These are phyloP conservation scores for Casuarina cunninghamiana DNA, from an alignment of 306 rosid species.

Conservation along the genomic window DNA sequence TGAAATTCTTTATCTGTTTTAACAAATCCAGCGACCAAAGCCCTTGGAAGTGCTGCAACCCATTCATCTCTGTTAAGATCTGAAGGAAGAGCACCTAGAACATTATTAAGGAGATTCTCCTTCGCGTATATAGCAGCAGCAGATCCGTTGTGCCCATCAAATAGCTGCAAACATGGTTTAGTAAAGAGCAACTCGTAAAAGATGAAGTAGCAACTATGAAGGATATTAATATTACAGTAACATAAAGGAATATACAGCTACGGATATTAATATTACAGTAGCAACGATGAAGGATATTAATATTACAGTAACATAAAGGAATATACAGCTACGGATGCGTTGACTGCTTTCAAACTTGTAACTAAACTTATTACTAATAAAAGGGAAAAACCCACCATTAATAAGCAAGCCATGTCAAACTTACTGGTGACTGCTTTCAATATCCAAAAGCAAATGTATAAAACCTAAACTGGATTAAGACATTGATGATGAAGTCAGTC, in stretches of 20 bases:
- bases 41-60: conserved; percentile 94
- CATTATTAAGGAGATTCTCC: conserved; percentile 86
- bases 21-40: conserved; percentile 97
- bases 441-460: not conserved
- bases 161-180: conserved; percentile 63
- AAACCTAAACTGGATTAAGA: not conserved
- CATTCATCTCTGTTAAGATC: conserved; percentile 97
- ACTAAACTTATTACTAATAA: not conserved
- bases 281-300: not conserved
- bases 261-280: not conserved
- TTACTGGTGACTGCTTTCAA: not conserved
- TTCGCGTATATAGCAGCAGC: conserved; percentile 94
- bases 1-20: conserved; percentile 96
- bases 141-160: conserved; percentile 99
- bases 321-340: conserved; percentile 9
- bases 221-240: conserved; percentile 7
- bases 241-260: conserved; percentile 7
- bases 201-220: conserved; percentile 14
- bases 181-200: conserved; percentile 28
- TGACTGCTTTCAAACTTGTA: not conserved
- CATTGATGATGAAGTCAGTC: not conserved
- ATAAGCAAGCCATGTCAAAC: not conserved
- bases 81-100: conserved; percentile 73
- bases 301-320: conserved; percentile 5
- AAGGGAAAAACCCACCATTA: not conserved